Evolutionary conservation across 306 rosid genomes (phyloP), one percentile per base, ranked within the genome.

Genomic region (Acacia acuminata): DNA sequence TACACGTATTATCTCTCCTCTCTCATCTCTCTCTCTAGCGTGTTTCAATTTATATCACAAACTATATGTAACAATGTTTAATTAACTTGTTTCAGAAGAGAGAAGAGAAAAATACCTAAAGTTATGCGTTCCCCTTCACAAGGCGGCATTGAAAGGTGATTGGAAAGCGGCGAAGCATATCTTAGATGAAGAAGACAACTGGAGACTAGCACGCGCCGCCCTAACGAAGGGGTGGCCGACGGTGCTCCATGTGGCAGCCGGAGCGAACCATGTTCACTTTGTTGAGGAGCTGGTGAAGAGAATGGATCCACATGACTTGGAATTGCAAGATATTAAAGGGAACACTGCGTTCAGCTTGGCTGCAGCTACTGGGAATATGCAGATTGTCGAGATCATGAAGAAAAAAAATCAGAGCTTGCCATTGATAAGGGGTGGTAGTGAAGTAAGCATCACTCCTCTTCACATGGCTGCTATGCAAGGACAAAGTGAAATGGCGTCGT

Each of bases 211-310:
- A 7, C 69, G 77, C 0, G 75, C 84, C 1, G 84, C 88, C 40
- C 79, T 87, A 82, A 82, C 81, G 51, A 70, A 72, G 58, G 81
- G 82, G 15, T 56, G 27, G 75, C 30, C 30, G 3, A 84, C 90
- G 69, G 58, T 73, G 8, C 86, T 87, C 16, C 90, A 87, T 38
- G 83, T 79, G 24, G 88, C 75, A 9, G 83, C 85, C 8, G 88
- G 73, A 65, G 51, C 90, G 56, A 67, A 82, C 4, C 85, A 77
- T 8, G 79, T 71, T 40, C 81, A 79, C 47, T 82, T 87, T 72
- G 90, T 85, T 11, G 47, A 82, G 30, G 83, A 85, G 42, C 13
- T 87, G 8, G 17, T 87, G 15, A 43, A 82, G 17, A 32, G 5
- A 36, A 76, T 87, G 22, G 11, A 27, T 0, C 58, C 53, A 12